Base-by-base conservation (phyloP, 441 rosid species). In the Pelargonium citronellum region DNA sequence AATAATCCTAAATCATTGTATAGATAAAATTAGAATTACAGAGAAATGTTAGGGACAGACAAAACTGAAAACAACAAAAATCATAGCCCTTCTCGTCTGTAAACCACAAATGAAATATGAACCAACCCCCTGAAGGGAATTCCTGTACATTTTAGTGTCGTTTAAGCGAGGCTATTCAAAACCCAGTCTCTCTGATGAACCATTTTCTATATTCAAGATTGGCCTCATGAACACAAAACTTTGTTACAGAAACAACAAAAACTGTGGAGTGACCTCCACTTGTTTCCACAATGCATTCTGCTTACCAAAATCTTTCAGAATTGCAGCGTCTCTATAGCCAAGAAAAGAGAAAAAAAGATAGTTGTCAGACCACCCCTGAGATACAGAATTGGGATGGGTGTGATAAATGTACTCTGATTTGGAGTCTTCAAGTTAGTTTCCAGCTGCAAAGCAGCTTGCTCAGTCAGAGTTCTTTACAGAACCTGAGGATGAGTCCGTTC, bases 371-470 rank as follows among this genome's bases (percentile, higher is more conserved):
- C 89, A 78, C 81, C 91, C 86, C 81, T 80, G 77, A 79, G 77
- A 43, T 82, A 84, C 84, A 80, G 77, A 77, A 79, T 64, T 70
- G 81, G 84, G 86, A 83, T 80, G 78, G 81, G 75, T 78, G 62
- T 69, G 73, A 70, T 70, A 64, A 66, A 67, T 73, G 70, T 78
- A 78, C 73, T 79, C 82, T 69, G 49, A 67, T 69, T 66, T 67
- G 13, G 79, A 78, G 70, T 73, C 75, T 75, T 70, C 47, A 49
- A 76, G 96, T 85, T 82, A 86, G 89, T 79, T 77, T 57, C 79
- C 61, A 69, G 49, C 61, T 49, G 69, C 68, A 64, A 71, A 62
- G 69, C 77, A 65, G 58, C 73, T 68, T 60, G 41, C 75, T 83
- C 71, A 87, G 43, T 84, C 84, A 5, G 85, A 79, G 72, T 84